Evolutionary conservation across 2,329 filamentous ascomycete species (phyloP).

Genomic region (Sclerotinia subarctica): DNA sequence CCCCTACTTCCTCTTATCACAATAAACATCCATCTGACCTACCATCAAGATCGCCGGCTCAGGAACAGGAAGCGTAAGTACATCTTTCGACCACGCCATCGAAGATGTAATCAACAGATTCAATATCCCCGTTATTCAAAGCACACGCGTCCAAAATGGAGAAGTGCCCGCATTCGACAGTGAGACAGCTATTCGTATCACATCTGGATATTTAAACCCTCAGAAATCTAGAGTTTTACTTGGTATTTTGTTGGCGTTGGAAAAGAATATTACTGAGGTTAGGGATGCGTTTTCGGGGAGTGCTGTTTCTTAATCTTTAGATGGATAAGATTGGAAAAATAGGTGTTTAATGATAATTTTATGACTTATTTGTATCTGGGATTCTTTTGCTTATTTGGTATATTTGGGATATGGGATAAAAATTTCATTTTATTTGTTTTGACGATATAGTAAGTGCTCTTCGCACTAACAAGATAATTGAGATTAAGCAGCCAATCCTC

Average conservation of each 20-base stretch:
- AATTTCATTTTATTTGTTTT: too few relatives aligned
- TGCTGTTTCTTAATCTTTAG: not conserved
- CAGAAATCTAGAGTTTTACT: constrained; percentile 54
- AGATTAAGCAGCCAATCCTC: rapidly evolving
- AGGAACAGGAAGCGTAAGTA: constrained; percentile 51
- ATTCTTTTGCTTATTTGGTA: too few relatives aligned
- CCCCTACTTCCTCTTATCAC: too few relatives aligned
- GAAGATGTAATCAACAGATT: constrained; percentile 46
- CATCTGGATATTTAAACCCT: constrained; percentile 53
- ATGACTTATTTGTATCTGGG: not conserved
- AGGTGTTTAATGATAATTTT: not conserved
- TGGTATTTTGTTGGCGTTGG: constrained; percentile 28
- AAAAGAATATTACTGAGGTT: constrained; percentile 30
- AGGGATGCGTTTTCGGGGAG: constrained; percentile 23
- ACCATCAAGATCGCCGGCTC: constrained; percentile 46
- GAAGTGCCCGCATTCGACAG: constrained; percentile 26
- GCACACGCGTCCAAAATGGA: constrained; percentile 50
- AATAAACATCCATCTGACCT: not conserved
- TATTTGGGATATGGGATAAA: too few relatives aligned
- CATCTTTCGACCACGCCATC: constrained; percentile 42
- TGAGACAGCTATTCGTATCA: constrained; percentile 39
- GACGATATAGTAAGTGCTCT: not conserved
- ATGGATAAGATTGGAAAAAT: not conserved
- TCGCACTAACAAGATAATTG: too few relatives aligned
- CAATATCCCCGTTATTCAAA: constrained; percentile 50